phyloP scores from a whole-genome alignment of 2,329 filamentous ascomycete genomes.

The Trichophyton schoenleinii region DNA sequence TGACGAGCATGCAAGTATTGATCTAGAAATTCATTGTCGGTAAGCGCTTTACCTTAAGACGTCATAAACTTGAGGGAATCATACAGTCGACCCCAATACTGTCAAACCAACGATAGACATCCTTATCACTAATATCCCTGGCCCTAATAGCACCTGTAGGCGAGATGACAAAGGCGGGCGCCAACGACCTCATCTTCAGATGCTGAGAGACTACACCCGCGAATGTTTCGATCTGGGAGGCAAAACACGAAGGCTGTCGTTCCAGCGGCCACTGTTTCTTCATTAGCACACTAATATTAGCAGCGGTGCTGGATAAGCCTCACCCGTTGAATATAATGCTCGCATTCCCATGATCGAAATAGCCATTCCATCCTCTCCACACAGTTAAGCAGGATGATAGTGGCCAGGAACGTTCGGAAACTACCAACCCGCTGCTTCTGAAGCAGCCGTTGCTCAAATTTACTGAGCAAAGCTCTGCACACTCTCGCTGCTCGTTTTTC shows the following conservation, averaged over 20 bases:
- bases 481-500: slow-evolving; percentile 43
- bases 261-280: slow-evolving; percentile 41
- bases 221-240: slow-evolving; percentile 46
- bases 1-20: slow-evolving; percentile 28
- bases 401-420: slow-evolving; percentile 48
- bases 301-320: slow-evolving; percentile 10
- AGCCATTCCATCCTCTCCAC: slow-evolving; percentile 49
- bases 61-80: slow-evolving; percentile 11
- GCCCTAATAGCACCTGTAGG: slow-evolving; percentile 28
- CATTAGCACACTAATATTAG: background rate
- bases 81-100: slow-evolving; percentile 30
- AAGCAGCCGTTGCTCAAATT: slow-evolving; percentile 47
- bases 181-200: slow-evolving; percentile 43
- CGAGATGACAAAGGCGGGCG: slow-evolving; percentile 29
- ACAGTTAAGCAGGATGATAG: slow-evolving; percentile 46
- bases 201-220: slow-evolving; percentile 46
- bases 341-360: slow-evolving; percentile 42
- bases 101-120: slow-evolving; percentile 31
- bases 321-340: slow-evolving; percentile 25
- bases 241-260: slow-evolving; percentile 39
- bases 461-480: slow-evolving; percentile 45
- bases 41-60: background rate
- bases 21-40: slow-evolving; percentile 16
- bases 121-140: slow-evolving; percentile 27
- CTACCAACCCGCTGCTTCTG: slow-evolving; percentile 45